phyloP scores from a whole-genome alignment of 768 basidiomycete genomes.

The Paxillus involutus region DNA sequence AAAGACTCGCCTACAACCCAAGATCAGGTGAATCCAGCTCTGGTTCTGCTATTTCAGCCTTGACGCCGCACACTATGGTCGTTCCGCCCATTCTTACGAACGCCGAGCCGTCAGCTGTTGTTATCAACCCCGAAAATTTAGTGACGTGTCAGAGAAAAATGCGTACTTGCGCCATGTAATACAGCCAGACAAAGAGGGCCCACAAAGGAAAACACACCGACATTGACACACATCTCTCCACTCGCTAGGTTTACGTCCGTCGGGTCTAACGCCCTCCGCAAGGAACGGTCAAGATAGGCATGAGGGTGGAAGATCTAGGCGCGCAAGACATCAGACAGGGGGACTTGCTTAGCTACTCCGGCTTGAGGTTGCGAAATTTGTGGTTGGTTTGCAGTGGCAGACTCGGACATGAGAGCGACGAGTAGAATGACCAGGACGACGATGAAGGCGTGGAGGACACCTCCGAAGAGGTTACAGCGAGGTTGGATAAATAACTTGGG shows the following conservation, averaged over 20 bases:
- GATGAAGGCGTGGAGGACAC: too few relatives aligned
- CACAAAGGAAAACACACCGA: constrained; percentile 54
- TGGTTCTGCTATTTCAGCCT: constrained; percentile 93
- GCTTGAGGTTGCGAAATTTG: background rate
- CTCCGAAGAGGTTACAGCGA: too few relatives aligned
- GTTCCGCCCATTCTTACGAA: constrained; percentile 90
- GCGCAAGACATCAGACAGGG: constrained; percentile 26
- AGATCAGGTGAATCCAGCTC: constrained; percentile 70
- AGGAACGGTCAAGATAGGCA: constrained; percentile 88
- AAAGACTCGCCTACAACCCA: constrained; percentile 73
- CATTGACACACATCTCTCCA: constrained; percentile 83
- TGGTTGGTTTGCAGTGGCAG: background rate
- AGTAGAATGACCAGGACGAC: background rate
- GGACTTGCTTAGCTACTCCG: background rate
- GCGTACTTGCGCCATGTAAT: too few relatives aligned
- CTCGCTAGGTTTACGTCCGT: constrained; percentile 67
- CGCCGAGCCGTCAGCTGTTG: constrained; percentile 90
- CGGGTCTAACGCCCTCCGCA: constrained; percentile 73
- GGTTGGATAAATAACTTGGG: too few relatives aligned
- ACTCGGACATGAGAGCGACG: background rate
- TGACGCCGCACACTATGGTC: constrained; percentile 95
- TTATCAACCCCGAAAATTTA: constrained; percentile 74
- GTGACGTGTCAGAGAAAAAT: background rate
- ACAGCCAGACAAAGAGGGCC: background rate
- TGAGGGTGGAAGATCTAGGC: constrained; percentile 75